Evolutionary conservation across 1,139 yeast species (phyloP).

Genomic region (Diutina scorzettiae): DNA sequence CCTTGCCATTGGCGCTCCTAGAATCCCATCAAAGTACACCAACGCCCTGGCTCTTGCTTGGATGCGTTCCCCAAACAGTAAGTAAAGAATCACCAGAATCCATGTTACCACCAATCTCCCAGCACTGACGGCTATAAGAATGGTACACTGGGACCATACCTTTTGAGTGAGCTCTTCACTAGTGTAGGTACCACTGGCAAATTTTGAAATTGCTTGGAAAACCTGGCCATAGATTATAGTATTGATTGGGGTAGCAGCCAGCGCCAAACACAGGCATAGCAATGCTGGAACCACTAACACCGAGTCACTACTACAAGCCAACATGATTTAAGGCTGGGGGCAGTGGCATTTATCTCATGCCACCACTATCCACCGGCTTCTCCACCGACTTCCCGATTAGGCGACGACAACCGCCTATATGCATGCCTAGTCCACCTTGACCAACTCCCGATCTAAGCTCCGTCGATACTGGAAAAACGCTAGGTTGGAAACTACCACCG

Average conservation of each 20-base stretch:
- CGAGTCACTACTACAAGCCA: background rate
- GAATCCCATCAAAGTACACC: conserved; percentile 24
- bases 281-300: background rate
- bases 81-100: conserved; percentile 51
- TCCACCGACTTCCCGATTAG: background rate
- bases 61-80: conserved; percentile 62
- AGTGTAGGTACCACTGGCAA: conserved; percentile 16
- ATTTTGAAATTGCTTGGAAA: conserved; percentile 36
- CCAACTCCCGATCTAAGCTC: background rate
- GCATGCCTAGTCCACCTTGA: background rate
- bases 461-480: background rate
- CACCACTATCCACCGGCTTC: background rate
- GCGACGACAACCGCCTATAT: background rate
- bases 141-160: conserved; percentile 37
- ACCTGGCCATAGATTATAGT: conserved; percentile 58
- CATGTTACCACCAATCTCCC: conserved; percentile 40
- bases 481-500: background rate
- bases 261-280: background rate
- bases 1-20: conserved; percentile 38
- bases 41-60: conserved; percentile 41
- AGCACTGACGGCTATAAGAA: conserved; percentile 46
- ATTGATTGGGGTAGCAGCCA: conserved; percentile 35
- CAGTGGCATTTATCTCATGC: too few relatives aligned
- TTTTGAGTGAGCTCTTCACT: too few relatives aligned
- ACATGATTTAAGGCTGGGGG: too few relatives aligned